These are phyloP conservation scores for Scenedesmus sp. DNA, from an alignment of 163 green algal species.

Conservation along the genomic window DNA sequence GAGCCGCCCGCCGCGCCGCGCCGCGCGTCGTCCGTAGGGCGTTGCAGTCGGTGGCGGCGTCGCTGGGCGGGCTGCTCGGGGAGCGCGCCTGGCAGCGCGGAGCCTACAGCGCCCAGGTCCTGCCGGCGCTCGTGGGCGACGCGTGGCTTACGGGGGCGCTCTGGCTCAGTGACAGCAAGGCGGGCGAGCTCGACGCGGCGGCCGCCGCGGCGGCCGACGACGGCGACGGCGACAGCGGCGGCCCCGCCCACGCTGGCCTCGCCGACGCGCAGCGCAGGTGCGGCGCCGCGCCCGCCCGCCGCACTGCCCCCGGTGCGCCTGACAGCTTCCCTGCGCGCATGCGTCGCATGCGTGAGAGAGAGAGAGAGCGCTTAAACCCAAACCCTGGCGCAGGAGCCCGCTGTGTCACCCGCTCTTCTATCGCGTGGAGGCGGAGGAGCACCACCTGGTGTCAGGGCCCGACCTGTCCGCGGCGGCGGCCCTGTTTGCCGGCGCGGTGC, in stretches of 20 bases:
- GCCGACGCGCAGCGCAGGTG: background rate
- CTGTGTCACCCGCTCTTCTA: constrained; percentile 55
- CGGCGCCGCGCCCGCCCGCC: too few relatives aligned
- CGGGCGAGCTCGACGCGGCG: too few relatives aligned
- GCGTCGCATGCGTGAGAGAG: too few relatives aligned
- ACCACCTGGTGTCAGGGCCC: constrained; percentile 56
- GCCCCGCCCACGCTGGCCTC: background rate
- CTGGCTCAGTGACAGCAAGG: constrained; percentile 41
- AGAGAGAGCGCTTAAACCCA: too few relatives aligned
- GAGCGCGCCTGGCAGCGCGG: constrained; percentile 34
- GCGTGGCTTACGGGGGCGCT: constrained; percentile 46
- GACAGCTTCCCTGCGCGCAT: too few relatives aligned
- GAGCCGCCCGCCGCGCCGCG: too few relatives aligned
- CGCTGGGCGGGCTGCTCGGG: constrained; percentile 22
- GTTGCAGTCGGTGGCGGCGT: constrained; percentile 25
- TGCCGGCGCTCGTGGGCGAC: constrained; percentile 51
- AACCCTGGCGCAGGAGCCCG: constrained; percentile 9
- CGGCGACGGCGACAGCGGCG: too few relatives aligned
- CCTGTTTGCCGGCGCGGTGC: constrained; percentile 32
- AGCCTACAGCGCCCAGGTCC: constrained; percentile 40
- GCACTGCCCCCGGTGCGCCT: too few relatives aligned
- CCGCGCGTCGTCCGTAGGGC: too few relatives aligned
- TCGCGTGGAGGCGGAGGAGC: constrained; percentile 58
- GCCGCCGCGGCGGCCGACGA: too few relatives aligned
- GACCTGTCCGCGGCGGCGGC: constrained; percentile 42